Percentiles rank a stretch among this genome's conserved stretches.
These are phyloP conservation scores for Emergomyces pasteurianus DNA, from an alignment of 2,329 filamentous ascomycete species.

Conservation along the genomic window DNA sequence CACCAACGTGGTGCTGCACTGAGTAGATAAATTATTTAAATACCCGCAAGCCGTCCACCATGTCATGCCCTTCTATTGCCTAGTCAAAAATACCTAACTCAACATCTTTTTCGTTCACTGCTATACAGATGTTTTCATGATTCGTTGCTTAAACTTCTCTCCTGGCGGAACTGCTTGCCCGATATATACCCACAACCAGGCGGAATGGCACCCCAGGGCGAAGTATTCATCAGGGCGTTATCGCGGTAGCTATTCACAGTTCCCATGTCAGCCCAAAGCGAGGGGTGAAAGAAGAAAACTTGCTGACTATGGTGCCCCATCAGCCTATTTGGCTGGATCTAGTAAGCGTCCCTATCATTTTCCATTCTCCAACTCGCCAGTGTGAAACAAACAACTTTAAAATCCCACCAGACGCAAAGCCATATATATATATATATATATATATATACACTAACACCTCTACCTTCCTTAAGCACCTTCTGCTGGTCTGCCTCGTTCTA, in stretches of 20 bases:
- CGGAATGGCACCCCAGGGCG: conserved; percentile 21
- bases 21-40: too few relatives aligned
- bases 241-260: conserved; percentile 28
- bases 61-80: not conserved
- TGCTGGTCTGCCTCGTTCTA: conserved; percentile 88
- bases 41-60: not conserved
- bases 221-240: conserved; percentile 28
- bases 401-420: not conserved
- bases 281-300: not conserved
- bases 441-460: not conserved
- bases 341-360: conserved; percentile 30
- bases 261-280: not conserved
- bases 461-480: conserved; percentile 42
- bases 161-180: not conserved
- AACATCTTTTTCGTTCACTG: not conserved
- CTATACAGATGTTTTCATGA: not conserved
- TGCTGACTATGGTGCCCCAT: conserved; percentile 18
- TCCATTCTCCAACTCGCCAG: not conserved
- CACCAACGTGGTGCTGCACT: too few relatives aligned
- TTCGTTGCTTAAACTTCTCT: not conserved
- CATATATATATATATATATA: too few relatives aligned
- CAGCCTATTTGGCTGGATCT: conserved; percentile 60
- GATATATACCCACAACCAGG: too few relatives aligned
- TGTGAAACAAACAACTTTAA: not conserved
- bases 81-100: not conserved